Evolutionary conservation across 441 rosid genomes (phyloP).

Genomic region (Adansonia gregorii): DNA sequence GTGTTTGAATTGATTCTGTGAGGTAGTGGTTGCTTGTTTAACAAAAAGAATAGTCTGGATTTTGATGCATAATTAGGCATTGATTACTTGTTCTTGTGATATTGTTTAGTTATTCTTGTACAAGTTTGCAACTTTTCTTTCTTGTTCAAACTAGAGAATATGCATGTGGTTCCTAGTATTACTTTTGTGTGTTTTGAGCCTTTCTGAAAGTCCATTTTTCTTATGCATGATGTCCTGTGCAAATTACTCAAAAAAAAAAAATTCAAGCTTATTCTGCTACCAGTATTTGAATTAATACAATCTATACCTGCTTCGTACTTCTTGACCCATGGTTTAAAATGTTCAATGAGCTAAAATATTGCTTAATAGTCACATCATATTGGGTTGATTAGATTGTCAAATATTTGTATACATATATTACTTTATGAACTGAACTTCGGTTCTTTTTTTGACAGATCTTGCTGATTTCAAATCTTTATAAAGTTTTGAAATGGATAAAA

Average conservation of each 20-base stretch:
- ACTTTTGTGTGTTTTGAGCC: not conserved
- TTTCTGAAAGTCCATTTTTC: not conserved
- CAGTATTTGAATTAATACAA: not conserved
- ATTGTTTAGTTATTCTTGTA: not conserved
- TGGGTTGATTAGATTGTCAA: not conserved
- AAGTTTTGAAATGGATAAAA: conserved; percentile 21
- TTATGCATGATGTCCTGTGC: not conserved
- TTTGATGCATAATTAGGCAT: conserved; percentile 8
- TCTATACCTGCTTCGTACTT: not conserved
- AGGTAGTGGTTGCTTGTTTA: not conserved
- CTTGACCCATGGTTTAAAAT: conserved; percentile 6
- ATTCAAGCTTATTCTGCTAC: not conserved
- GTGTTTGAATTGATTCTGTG: conserved; percentile 13
- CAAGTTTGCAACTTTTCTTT: not conserved
- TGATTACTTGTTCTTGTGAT: conserved; percentile 4
- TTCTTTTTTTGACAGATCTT: conserved; percentile 16
- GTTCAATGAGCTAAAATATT: not conserved
- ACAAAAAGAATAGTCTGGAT: not conserved
- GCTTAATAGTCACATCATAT: not conserved
- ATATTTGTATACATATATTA: not conserved
- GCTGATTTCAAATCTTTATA: not conserved
- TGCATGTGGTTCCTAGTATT: not conserved
- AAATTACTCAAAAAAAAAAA: not conserved
- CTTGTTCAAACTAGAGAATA: not conserved
- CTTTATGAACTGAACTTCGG: not conserved